Base-by-base conservation (phyloP, 352 stramenopile genomes). In the Pythium folliculosum region DNA sequence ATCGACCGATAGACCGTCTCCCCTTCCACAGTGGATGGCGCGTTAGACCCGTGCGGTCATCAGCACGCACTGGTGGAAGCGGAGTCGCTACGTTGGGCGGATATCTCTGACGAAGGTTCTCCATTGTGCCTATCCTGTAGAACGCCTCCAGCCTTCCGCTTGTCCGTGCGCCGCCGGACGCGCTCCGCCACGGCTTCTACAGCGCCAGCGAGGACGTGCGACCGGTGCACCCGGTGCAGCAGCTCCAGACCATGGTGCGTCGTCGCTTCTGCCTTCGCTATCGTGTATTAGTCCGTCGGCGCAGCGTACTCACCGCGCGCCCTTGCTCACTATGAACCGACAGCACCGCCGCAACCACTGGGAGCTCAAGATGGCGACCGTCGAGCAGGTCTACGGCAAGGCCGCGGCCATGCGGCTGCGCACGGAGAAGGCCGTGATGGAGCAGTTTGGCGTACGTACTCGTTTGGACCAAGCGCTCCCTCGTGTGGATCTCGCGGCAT, bases 371-470 rank as follows among this genome's bases (percentile, higher is more conserved):
- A 95, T 95, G 88, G 77, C 83, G 57, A 93, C 85, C 59, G 88
- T 95, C 9, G 88, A 95, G 77, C 88, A 95, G 72, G 78, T 95
- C 45, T 95, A 95, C 73, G 88, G 88, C 69, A 95, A 94, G 75
- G 88, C 80, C n/a, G 88, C 88, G 22, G 82, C 88, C 63, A 95
- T 95, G 88, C 88, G 88, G 76, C 70, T 95, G 65, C 88, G 88
- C 67, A 94, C 88, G n/a, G 88, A 95, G 53, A 95, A 95, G 73
- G 66, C 81, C n/a, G 76, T 95, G 58, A 77, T 95, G 62, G 84
- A 95, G 70, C 85, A 95, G 76, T 92, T 92, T 71, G 80, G 63
- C 50, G 86, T 92, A 62, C 44, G 75, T 77, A 3, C 8, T 40
- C 3, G 27, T 32, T 32, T 32, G 27, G 27, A 32, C 5, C 3